Conservation (phyloP, 176 grass and related monocot species). For the Paspalum notatum region DNA sequence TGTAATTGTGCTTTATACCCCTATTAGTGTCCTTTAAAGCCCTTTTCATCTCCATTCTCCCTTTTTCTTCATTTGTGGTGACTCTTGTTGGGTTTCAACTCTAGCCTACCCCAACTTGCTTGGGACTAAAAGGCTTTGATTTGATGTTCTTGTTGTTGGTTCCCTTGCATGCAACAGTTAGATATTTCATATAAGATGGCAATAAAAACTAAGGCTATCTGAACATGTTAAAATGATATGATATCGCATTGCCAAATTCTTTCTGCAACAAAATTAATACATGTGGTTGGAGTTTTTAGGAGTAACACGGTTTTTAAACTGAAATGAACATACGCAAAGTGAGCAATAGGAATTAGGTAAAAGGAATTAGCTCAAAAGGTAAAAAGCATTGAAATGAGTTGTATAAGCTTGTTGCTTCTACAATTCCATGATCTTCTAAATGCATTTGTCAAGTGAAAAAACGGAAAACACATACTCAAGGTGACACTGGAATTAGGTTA, state of each 20-base stretch:
- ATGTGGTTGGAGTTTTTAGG: not conserved
- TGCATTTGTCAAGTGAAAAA: not conserved
- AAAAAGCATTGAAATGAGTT: not conserved
- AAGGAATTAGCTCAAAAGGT: slow-evolving; percentile 4
- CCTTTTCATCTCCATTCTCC: too few relatives aligned
- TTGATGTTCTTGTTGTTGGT: not conserved
- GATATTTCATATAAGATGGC: not conserved
- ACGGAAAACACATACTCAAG: not conserved
- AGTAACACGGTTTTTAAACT: slow-evolving; percentile 3
- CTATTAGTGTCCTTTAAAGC: too few relatives aligned
- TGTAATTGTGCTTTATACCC: too few relatives aligned
- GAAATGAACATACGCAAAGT: not conserved
- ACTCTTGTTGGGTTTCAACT: too few relatives aligned
- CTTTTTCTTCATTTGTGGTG: too few relatives aligned
- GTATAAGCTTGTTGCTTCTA: not conserved
- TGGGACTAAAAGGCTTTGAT: too few relatives aligned
- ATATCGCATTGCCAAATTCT: not conserved
- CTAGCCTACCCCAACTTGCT: too few relatives aligned
- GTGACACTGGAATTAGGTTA: not conserved
- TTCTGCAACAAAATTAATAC: not conserved
- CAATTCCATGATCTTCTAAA: not conserved
- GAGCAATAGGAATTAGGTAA: not conserved
- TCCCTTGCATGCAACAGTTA: not conserved
- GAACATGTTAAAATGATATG: slow-evolving; percentile 9
- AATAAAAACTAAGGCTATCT: not conserved